Base-by-base conservation (phyloP, 2,329 filamentous ascomycete species). In the Ophiostoma perfectum region DNA sequence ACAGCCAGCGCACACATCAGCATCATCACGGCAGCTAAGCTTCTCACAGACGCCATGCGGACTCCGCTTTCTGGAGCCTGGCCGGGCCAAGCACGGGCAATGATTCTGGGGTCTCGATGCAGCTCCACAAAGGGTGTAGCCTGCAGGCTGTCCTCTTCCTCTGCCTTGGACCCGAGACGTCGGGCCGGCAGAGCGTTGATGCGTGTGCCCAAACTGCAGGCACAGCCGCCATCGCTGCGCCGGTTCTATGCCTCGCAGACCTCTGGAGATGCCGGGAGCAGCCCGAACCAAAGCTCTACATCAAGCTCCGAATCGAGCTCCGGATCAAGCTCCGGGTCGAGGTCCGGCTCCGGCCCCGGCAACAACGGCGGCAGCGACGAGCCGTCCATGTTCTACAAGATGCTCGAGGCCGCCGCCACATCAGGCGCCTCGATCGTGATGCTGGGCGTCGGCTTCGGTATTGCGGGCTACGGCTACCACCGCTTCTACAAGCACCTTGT, bases 401-500 rank as follows among this genome's bases (percentile, higher is more conserved):
- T 92, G 86, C 78, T 87, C 67, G 91, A 94, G 77, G 82, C 88
- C 5, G 90, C 90, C 2, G 88, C 87, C 8, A 93, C 91, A 0
- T 92, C 90, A 0, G 84, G 92, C 70, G 89, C 90, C 39, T 92
- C 89, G 36, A 89, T 94, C 68, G 73, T 88, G 11, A 86, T 94
- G 16, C 80, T 94, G 44, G 91, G 88, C 73, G 80, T 84, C 18
- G 87, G 85, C 42, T 89, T 88, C 74, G 83, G 81, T 62, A 74
- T 84, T 38, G 90, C 91, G 6, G 92, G 89, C 38, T 94, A 91
- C 77, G 83, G 84, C 64, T 96, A 95, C 76, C 91, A 95, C 77
- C 87, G 85, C 74, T 87, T 85, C 76, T 98, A 99, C 85, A 99
- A 99, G 80, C 84, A 89, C 78, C 80, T 96, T 68, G 92, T 98